Evolutionary conservation across 352 stramenopile species (phyloP).

Genomic region (Globisporangium rhizosaccharum): DNA sequence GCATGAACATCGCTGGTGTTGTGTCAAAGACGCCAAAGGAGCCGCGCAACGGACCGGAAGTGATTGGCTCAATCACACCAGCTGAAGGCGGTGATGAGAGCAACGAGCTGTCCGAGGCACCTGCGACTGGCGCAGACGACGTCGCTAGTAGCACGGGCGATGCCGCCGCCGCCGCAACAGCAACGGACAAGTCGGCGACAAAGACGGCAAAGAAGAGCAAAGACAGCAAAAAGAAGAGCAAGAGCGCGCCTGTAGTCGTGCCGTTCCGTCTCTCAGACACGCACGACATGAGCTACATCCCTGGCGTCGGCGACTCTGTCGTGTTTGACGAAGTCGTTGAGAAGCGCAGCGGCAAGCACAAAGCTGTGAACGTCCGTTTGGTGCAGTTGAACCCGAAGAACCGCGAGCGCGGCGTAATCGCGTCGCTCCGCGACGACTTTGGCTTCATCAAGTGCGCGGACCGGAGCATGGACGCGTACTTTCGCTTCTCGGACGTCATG

Average conservation of each 20-base stretch:
- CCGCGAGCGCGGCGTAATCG: conserved; percentile 62
- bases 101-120: conserved; percentile 3
- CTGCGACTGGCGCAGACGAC: neutral
- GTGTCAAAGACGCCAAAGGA: conserved; percentile 65
- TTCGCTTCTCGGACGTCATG: conserved; percentile 76
- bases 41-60: conserved; percentile 48
- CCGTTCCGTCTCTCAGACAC: conserved; percentile 56
- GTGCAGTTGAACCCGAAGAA: conserved; percentile 58
- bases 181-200: conserved; percentile 2
- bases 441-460: conserved; percentile 81
- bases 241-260: conserved; percentile 15
- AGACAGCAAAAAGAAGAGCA: conserved; percentile 42
- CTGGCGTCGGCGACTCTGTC: conserved; percentile 52
- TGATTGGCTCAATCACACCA: conserved; percentile 51
- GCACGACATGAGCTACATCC: conserved; percentile 60
- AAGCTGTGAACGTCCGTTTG: conserved; percentile 59
- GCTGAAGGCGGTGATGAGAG: neutral
- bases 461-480: conserved; percentile 62
- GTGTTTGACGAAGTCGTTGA: conserved; percentile 67
- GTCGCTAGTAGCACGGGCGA: too few species aligned
- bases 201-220: conserved; percentile 15
- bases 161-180: neutral
- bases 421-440: conserved; percentile 72
- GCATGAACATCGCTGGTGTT: conserved; percentile 46
- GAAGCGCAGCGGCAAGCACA: conserved; percentile 51